Evolutionary conservation across 2,329 filamentous ascomycete genomes (phyloP).

Genomic region (Rhexocercosporidium sp.): DNA sequence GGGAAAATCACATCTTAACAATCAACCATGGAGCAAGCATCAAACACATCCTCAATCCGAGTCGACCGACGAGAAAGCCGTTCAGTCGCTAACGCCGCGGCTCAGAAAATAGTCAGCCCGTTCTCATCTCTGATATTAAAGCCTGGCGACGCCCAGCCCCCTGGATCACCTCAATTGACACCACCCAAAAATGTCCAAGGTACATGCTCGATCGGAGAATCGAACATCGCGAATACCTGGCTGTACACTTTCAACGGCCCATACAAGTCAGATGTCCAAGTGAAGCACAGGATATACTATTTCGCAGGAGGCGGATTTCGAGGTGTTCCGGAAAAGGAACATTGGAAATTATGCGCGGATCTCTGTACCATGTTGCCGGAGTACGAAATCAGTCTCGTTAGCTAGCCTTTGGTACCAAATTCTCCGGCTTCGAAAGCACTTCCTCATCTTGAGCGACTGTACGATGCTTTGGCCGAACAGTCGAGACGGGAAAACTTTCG

Average conservation of each 20-base stretch:
- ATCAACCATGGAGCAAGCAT: neutral
- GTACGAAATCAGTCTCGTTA: conserved; percentile 30
- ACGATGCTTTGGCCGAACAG: conserved; percentile 10
- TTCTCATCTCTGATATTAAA: conserved; percentile 25
- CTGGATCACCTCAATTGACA: conserved; percentile 23
- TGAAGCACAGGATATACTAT: conserved; percentile 25
- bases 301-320: conserved; percentile 44
- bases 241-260: conserved; percentile 21
- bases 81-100: conserved; percentile 12
- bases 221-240: conserved; percentile 20
- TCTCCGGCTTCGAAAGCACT: conserved; percentile 19
- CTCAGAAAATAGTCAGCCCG: conserved; percentile 20
- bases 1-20: neutral
- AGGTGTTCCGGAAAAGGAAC: conserved; percentile 20
- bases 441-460: conserved; percentile 23
- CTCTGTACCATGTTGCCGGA: conserved; percentile 21
- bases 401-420: conserved; percentile 26
- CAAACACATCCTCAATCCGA: conserved; percentile 14
- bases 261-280: neutral
- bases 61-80: conserved; percentile 17
- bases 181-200: conserved; percentile 20
- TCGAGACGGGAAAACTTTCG: conserved; percentile 9
- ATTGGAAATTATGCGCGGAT: conserved; percentile 30
- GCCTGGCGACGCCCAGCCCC: conserved; percentile 4
- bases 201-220: conserved; percentile 18